phyloP scores from a whole-genome alignment of 2,329 filamentous ascomycete genomes.

The Trichoderma simmonsii region DNA sequence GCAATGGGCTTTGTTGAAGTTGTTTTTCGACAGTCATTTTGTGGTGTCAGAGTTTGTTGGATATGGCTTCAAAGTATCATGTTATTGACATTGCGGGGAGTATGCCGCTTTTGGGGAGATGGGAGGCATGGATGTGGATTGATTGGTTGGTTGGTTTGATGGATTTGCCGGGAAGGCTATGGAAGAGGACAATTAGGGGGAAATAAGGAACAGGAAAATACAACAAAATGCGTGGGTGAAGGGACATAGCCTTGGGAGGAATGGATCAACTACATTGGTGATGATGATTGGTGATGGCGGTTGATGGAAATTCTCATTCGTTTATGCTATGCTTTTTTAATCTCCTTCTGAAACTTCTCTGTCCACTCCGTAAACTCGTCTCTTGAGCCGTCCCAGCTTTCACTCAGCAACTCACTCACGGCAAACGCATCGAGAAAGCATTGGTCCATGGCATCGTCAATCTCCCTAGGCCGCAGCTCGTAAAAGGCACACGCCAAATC shows the following conservation, averaged over 20 bases:
- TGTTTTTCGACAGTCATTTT: not conserved
- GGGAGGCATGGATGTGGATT: not conserved
- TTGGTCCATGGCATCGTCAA: conserved; percentile 56
- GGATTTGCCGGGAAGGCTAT: not conserved
- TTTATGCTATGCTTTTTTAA: conserved; percentile 40
- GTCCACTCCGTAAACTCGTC: conserved; percentile 81
- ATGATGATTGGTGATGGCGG: not conserved
- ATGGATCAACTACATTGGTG: not conserved
- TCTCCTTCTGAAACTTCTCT: conserved; percentile 52
- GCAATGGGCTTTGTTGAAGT: not conserved
- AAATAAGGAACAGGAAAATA: not conserved
- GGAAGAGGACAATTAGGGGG: not conserved
- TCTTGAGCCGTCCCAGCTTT: conserved; percentile 60
- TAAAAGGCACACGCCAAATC: conserved; percentile 72
- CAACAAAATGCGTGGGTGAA: not conserved
- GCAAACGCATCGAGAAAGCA: conserved; percentile 59
- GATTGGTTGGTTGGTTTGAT: not conserved
- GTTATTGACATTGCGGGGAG: conserved; percentile 2
- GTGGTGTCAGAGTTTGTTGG: not conserved
- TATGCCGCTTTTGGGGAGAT: not conserved
- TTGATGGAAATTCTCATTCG: not conserved
- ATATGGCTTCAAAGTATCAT: conserved; percentile 5
- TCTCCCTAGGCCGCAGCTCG: conserved; percentile 57
- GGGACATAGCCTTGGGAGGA: not conserved
- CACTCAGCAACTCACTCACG: conserved; percentile 53